Percentiles rank a stretch among this genome's conserved stretches.
Evolutionary conservation across 345 rosid species (phyloP).

Genomic region (Salix exigua): DNA sequence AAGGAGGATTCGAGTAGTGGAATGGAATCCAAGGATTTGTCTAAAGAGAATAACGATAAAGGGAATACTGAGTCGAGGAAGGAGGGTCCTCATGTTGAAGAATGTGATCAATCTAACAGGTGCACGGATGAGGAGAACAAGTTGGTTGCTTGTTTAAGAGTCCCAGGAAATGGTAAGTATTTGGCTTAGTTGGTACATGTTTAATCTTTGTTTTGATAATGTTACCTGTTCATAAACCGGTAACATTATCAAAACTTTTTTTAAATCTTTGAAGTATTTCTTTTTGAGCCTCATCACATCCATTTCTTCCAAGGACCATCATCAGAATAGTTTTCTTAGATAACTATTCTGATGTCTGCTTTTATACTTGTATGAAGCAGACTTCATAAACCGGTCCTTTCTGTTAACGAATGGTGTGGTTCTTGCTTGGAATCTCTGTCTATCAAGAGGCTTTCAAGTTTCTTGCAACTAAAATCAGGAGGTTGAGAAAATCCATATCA

Average conservation of each 20-base stretch:
- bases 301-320: too few relatives aligned
- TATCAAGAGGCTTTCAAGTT: neutral
- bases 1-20: slow-evolving; percentile 6
- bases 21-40: slow-evolving; percentile 12
- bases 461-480: neutral
- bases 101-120: slow-evolving; percentile 63
- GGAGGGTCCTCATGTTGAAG: slow-evolving; percentile 43
- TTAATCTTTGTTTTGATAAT: neutral
- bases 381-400: neutral
- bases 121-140: slow-evolving; percentile 49
- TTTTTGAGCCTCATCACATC: too few relatives aligned
- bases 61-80: slow-evolving; percentile 21
- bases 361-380: neutral
- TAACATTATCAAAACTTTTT: too few relatives aligned
- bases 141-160: slow-evolving; percentile 74
- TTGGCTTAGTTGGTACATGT: neutral
- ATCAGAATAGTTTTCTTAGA: neutral
- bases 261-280: too few relatives aligned
- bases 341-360: neutral
- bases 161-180: slow-evolving; percentile 70
- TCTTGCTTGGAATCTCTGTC: neutral
- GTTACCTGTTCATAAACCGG: neutral
- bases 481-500: neutral
- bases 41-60: slow-evolving; percentile 11
- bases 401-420: neutral